Evolutionary conservation across 257 asterid species (phyloP), one percentile per base, ranked within the genome.

Genomic region (Lycium barbarum): DNA sequence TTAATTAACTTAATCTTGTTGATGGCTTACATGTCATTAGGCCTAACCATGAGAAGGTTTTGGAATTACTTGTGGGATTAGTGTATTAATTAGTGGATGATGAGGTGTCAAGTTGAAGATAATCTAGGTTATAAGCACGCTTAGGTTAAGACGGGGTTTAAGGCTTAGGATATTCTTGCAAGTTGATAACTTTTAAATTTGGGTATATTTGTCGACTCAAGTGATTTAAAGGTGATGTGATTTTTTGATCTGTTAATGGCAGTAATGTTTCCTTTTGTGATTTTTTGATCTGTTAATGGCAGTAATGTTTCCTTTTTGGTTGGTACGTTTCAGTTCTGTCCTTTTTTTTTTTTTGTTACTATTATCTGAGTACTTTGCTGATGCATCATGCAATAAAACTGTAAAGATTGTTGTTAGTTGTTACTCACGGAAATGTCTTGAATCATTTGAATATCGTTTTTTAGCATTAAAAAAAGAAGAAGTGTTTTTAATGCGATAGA

Each of bases 21-120:
- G 90, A 92, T 91, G 95, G 90, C 90, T 90, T 90, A 89, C 95
- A 92, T 93, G 98, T 91, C 96, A 93, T 85, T 83, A 89, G 91
- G 92, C 97, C 97, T 92, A 92, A 95, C 91, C 83, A 83, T 33
- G 22, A 70, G 86, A 54, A 55, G 11, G 49, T 68, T 83, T 83
- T 14, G 67, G 79, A 59, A 83, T 84, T 84, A 38, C 83, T 87
- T 83, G 84, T 86, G 86, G 83, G 88, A 87, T 62, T 88, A 76
- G 73, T 85, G 89, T 66, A 54, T 43, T 59, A 26, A 80, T 85
- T 91, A 91, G 94, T 92, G 96, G 97, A 88, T 15, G 87, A 88
- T 93, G 98, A 89, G 91, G 86, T 83, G 36, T 86, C 83, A 70
- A 89, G 67, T 49, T 84, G 79, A 86, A 88, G 93, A 90, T 92